Base-by-base conservation (phyloP, 495 filamentous ascomycete genomes). In the Aspergillus diversus region DNA sequence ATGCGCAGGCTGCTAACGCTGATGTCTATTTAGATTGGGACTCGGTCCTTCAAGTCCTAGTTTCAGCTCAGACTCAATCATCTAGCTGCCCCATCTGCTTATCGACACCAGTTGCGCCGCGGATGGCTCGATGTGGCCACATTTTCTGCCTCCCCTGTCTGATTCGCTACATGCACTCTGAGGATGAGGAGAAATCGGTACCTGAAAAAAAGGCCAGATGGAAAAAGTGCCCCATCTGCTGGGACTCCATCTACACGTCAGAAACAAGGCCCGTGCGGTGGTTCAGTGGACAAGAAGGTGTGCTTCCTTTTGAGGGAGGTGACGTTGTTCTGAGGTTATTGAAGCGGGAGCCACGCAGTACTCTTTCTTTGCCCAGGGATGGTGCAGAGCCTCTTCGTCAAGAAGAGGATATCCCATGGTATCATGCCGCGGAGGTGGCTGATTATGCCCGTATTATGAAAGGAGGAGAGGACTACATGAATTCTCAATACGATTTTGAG, bases 391-490 rank as follows among this genome's bases (percentile, higher is more conserved):
- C 83, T 5, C 79, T 91, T 15, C 80, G 80, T 16, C 77, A 85
- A 13, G 82, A 80, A 13, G 89, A 95, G 42, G 90, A 92, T 70
- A 83, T 97, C 37, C 95, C 95, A 0, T 98, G 95, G 95, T 90
- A 96, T 68, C 91, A 94, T 77, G 92, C 91, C 35, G 93, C 92
- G 3, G 95, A 96, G 66, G 92, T 97, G 17, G 85, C 92, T 70
- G 95, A 99, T 72, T 98, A 97, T 78, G 92, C 93, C 52, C 84
- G 95, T 53, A 88, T 99, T 50, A 97, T 99, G 90, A 96, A 92
- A 75, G 95, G 94, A 12, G 92, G 90, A 5, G 89, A 92, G 71
- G 86, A 90, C 15, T 98, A 98, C 67, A 93, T 99, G 90, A 68
- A 75, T 16, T 79, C 84, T 55, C 89, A 97, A 73, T 94, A 88